Evolutionary conservation across 2,329 filamentous ascomycete species (phyloP).

Genomic region (Botrytis aclada): DNA sequence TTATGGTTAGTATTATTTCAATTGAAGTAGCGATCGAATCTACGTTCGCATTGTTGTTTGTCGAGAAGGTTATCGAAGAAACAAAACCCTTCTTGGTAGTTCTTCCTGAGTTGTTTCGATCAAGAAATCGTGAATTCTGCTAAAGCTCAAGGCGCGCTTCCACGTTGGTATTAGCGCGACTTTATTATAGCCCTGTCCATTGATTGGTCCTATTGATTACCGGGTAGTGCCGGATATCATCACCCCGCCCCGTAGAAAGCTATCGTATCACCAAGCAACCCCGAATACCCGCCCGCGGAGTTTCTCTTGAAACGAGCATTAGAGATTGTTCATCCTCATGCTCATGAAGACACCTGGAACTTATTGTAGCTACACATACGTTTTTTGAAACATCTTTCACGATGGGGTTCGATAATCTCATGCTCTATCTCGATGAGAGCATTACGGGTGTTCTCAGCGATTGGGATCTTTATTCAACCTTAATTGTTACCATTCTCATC

Average conservation of each 20-base stretch:
- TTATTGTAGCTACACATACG: background rate
- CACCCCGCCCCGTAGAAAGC: conserved; percentile 4
- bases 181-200: background rate
- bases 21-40: conserved; percentile 9
- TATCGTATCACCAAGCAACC: background rate
- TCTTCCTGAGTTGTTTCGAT: conserved; percentile 23
- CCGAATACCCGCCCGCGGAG: background rate
- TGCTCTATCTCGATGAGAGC: conserved; percentile 68
- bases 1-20: conserved; percentile 32
- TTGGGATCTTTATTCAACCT: conserved; percentile 79
- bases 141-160: conserved; percentile 10
- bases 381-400: conserved; percentile 16
- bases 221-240: conserved; percentile 7
- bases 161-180: background rate
- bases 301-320: background rate
- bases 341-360: conserved; percentile 6
- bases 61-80: conserved; percentile 17
- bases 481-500: conserved; percentile 64
- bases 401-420: conserved; percentile 46
- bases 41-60: conserved; percentile 29
- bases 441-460: conserved; percentile 67
- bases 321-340: background rate
- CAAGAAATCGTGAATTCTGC: conserved; percentile 7
- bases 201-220: background rate
- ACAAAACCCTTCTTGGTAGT: conserved; percentile 11